Conservation (phyloP, 345 rosid genomes). For the Viola odorata region DNA sequence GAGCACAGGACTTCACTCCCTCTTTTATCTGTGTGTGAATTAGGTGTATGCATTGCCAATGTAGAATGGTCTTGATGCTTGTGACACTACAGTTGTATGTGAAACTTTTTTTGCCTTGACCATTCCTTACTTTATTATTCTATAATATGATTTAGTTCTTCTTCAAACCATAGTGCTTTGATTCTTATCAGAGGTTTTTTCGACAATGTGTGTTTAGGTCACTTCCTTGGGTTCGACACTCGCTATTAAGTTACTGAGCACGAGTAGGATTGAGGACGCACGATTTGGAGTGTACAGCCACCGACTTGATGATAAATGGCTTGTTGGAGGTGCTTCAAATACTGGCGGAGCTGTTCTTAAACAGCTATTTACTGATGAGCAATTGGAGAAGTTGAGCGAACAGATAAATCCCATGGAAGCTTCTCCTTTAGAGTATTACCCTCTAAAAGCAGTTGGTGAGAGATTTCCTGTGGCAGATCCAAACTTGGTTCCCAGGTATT, state of each 20-base stretch:
- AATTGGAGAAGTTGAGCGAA: slow-evolving; percentile 57
- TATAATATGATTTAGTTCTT: too few species aligned
- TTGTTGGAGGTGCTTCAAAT: slow-evolving; percentile 97
- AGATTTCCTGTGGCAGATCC: slow-evolving; percentile 92
- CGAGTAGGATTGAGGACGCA: slow-evolving; percentile 76
- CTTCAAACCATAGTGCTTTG: too few species aligned
- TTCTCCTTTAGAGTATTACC: slow-evolving; percentile 80
- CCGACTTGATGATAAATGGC: slow-evolving; percentile 93
- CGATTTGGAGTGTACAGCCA: slow-evolving; percentile 92
- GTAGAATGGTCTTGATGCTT: too few species aligned
- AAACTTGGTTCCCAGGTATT: slow-evolving; percentile 67
- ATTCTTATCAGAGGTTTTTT: too few species aligned
- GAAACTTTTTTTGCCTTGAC: too few species aligned
- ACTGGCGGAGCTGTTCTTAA: slow-evolving; percentile 95
- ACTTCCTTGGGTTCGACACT: slow-evolving; percentile 92
- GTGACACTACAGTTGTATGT: too few species aligned
- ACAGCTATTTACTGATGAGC: slow-evolving; percentile 67
- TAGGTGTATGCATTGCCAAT: too few species aligned
- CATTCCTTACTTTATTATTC: too few species aligned
- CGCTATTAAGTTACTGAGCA: slow-evolving; percentile 82
- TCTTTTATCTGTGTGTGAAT: too few species aligned
- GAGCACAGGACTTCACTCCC: slow-evolving; percentile 12
- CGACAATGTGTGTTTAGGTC: slow-evolving; percentile 53
- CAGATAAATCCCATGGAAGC: slow-evolving; percentile 56
- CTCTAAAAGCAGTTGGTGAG: slow-evolving; percentile 63